Conservation (phyloP, 2,329 filamentous ascomycete genomes). For the Venturia effusa region DNA sequence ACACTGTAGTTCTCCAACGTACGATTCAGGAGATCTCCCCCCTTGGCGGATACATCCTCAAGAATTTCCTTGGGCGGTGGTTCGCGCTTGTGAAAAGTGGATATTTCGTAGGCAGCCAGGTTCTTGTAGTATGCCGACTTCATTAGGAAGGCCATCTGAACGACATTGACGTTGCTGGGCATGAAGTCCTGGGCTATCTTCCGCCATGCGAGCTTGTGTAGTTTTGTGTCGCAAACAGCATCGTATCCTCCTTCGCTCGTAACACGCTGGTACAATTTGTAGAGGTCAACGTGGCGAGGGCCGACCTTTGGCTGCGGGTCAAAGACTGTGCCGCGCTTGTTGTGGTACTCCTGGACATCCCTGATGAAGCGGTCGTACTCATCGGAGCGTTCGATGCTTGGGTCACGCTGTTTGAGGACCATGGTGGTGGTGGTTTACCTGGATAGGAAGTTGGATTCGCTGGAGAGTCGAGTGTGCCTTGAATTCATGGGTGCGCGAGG, state of each 20-base stretch:
- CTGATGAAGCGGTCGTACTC: conserved; percentile 74
- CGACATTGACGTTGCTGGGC: conserved; percentile 61
- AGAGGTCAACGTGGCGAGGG: conserved; percentile 62
- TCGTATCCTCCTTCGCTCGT: conserved; percentile 75
- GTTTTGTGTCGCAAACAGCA: conserved; percentile 53
- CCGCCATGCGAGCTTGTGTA: conserved; percentile 79
- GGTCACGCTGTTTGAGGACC: conserved; percentile 34
- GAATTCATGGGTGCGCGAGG: not conserved
- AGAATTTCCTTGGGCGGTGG: conserved; percentile 82
- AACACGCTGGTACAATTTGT: conserved; percentile 69
- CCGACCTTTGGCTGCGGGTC: conserved; percentile 76
- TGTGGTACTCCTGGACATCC: conserved; percentile 62
- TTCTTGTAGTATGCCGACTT: conserved; percentile 89
- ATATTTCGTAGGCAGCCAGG: conserved; percentile 79
- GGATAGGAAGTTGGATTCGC: conserved; percentile 20
- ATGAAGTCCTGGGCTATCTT: conserved; percentile 67
- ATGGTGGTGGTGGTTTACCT: conserved; percentile 23
- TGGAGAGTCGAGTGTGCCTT: not conserved
- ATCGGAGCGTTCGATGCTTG: conserved; percentile 37
- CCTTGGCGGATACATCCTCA: conserved; percentile 69
- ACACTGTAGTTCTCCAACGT: conserved; percentile 64
- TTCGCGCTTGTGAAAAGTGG: conserved; percentile 63
- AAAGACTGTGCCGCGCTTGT: conserved; percentile 61
- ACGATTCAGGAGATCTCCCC: conserved; percentile 65
- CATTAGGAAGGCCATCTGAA: conserved; percentile 74